A percentile compares a stretch with the other conserved stretches of the same genome.
phyloP scores from a whole-genome alignment of 257 asterid species.

The Ballota nigra region DNA sequence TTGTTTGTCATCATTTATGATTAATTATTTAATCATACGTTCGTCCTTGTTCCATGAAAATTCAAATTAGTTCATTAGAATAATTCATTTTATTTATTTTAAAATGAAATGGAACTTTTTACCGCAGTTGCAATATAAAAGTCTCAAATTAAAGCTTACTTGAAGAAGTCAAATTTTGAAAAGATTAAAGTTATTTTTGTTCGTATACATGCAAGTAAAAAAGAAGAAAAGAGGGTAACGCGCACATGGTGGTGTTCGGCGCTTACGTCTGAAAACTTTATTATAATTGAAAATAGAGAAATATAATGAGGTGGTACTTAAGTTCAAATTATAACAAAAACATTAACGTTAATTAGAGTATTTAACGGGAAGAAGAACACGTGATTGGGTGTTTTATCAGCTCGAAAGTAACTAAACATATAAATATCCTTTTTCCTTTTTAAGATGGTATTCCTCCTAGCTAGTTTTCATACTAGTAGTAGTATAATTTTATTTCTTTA shows the following conservation, averaged over 20 bases:
- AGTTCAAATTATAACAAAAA: not conserved
- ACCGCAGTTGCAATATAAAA: not conserved
- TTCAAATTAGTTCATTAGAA: too few relatives aligned
- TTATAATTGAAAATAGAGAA: conserved; percentile 15
- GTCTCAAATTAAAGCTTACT: not conserved
- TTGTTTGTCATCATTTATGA: not conserved
- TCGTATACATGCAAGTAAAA: not conserved
- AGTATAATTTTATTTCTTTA: too few relatives aligned
- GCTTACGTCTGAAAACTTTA: conserved; percentile 23
- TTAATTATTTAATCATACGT: too few relatives aligned
- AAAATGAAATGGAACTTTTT: too few relatives aligned
- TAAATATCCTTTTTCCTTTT: too few relatives aligned
- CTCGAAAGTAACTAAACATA: not conserved
- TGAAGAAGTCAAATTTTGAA: conserved; percentile 13
- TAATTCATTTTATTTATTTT: too few relatives aligned
- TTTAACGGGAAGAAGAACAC: conserved; percentile 18
- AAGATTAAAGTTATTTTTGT: conserved; percentile 16
- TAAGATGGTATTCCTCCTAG: not conserved
- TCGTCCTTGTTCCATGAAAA: not conserved
- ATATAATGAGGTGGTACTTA: conserved; percentile 3
- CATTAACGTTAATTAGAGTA: not conserved
- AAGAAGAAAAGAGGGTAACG: conserved; percentile 14
- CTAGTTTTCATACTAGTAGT: not conserved
- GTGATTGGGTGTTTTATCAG: not conserved
- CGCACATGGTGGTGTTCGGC: conserved; percentile 40